Percentiles rank a stretch among this genome's conserved stretches.
Evolutionary conservation across 495 filamentous ascomycete genomes (phyloP).

Genomic region (Aspergillus incahuasiensis): DNA sequence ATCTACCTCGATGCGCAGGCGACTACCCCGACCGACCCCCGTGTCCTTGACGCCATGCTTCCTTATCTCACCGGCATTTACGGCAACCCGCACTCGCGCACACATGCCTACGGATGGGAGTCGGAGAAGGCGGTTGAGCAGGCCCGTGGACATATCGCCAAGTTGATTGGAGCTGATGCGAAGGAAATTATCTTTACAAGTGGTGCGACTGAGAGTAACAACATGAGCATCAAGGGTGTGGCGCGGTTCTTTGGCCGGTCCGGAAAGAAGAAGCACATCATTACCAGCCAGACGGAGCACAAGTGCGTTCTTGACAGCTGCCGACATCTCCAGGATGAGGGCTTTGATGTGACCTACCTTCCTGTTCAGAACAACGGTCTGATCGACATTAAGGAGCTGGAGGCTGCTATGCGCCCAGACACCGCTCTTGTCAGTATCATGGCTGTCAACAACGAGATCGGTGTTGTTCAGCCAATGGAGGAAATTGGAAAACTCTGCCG

Average conservation of each 20-base stretch:
- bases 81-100: slow-evolving; percentile 95
- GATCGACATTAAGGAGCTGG: slow-evolving; percentile 78
- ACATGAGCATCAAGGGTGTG: slow-evolving; percentile 98
- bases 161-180: slow-evolving; percentile 84
- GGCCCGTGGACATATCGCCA: slow-evolving; percentile 76
- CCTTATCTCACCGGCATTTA: slow-evolving; percentile 91
- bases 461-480: slow-evolving; percentile 91
- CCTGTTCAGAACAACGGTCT: slow-evolving; percentile 82
- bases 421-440: slow-evolving; percentile 93
- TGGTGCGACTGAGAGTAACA: slow-evolving; percentile 97
- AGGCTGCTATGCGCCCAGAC: slow-evolving; percentile 84
- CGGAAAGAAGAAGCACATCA: slow-evolving; percentile 97
- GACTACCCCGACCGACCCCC: slow-evolving; percentile 91
- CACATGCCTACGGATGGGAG: slow-evolving; percentile 98
- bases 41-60: slow-evolving; percentile 94
- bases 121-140: slow-evolving; percentile 89
- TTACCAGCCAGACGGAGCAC: slow-evolving; percentile 96
- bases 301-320: slow-evolving; percentile 98
- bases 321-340: slow-evolving; percentile 92
- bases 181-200: slow-evolving; percentile 99
- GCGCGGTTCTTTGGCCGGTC: slow-evolving; percentile 87
- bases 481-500: slow-evolving; percentile 92
- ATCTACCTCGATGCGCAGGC: slow-evolving; percentile 99
- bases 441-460: slow-evolving; percentile 99
- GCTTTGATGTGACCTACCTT: slow-evolving; percentile 92